Base-by-base conservation (phyloP, 176 grass and related monocot genomes). In the Avena eriantha region DNA sequence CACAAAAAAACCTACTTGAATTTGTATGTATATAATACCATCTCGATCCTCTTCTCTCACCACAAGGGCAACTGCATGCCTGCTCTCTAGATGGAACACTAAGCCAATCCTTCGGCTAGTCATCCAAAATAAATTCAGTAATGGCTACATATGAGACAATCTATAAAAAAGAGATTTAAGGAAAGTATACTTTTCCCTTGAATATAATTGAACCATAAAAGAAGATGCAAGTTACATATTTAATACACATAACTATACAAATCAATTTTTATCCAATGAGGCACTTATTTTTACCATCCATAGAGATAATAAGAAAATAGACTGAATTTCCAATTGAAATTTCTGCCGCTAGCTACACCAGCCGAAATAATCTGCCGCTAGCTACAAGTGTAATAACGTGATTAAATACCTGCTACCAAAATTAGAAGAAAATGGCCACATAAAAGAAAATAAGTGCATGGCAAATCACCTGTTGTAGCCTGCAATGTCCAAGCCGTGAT, bases 71-170 rank as follows among this genome's bases (percentile, higher is more conserved):
- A 82, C 65, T 64, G 87, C 65, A 26, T 48, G 70, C 87, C 58
- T 94, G 84, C 43, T 98, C 92, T 85, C 92, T 88, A 57, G 93
- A 98, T n/a, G 96, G 96, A 82, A 96, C 96, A 56, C 92, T 87
- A 85, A 96, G 93, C 79, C 88, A 87, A 82, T 83, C 84, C 86
- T 95, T 98, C 93, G 95, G 94, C 0, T 79, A 83, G 87, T 98
- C 93, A 7, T 95, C 95, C 54, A 92, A 81, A 48, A 92, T 98
- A 90, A 98, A 98, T 48, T 92, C 93, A 85, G 94, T 98, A 48
- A 29, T 29, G 29, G 96, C 96, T 80, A 98, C 96, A 3, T 86
- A 98, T 80, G 96, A 93, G 18, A 96, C 93, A 36, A 94, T 90
- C 93, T 93, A 84, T 18, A 70, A 51, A 79, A 80, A 23, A 70